Evolutionary conservation across 2,329 filamentous ascomycete species (phyloP), one percentile per base, ranked within the genome.

Genomic region (Camptophora hylomeconis): DNA sequence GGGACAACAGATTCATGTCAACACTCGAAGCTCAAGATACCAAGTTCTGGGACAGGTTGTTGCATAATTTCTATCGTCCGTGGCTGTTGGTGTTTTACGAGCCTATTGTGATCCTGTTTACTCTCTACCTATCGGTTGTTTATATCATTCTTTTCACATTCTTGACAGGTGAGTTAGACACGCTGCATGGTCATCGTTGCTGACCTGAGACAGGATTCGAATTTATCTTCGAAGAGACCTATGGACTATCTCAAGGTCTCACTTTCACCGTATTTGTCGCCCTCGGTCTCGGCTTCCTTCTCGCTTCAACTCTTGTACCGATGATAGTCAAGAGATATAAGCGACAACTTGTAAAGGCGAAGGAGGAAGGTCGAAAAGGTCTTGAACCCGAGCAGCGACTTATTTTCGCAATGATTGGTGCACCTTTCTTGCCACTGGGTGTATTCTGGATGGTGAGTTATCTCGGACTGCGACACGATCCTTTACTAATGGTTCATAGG

Each of bases 361-460:
- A 53, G 32, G 53, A 50, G 12, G 31, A 51, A 19, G 59, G 56
- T 5, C 51, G 57, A 2, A 38, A 43, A 4, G 41, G 47, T 7
- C 49, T 69, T 5, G 51, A 59, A 3, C 67, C 67, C 0, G 69
- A 73, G 33, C 63, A 66, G 20, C 54, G 67, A 5, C 49, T 73
- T 0, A 69, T 60, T 54, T 67, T 59, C 26, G 56, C 57, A 3
- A 70, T 72, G 48, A 49, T 67, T 3, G 58, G 58, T 2, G 58
- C 63, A 0, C 58, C 63, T 0, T 47, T 56, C 0, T 56, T 73
- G 1, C 65, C 68, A 0, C 49, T 69, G 17, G 54, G 52, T 1
- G 51, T 72, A 3, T 69, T 73, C 45, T 73, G 67, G 67, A 65
- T 73, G 49, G 68, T 58, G 0, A 52, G 56, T 19, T 53, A 57